phyloP scores from a whole-genome alignment of 805 yeast species.

The Debaryomyces prosopidis region DNA sequence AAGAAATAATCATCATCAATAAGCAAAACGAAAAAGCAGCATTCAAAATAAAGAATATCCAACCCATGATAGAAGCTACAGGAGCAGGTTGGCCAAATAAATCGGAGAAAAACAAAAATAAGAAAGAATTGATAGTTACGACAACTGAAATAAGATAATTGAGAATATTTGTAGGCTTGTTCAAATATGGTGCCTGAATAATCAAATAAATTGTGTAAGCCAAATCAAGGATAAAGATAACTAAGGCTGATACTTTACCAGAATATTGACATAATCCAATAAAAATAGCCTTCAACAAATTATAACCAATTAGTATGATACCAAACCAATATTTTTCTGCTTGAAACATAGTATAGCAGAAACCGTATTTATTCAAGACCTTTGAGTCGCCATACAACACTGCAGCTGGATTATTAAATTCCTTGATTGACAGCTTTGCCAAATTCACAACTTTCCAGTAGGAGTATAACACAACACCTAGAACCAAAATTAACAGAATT shows the following conservation, averaged over 20 bases:
- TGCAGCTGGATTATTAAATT: slow-evolving; percentile 82
- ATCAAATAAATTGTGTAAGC: slow-evolving; percentile 65
- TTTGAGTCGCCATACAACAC: slow-evolving; percentile 75
- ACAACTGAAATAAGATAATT: slow-evolving; percentile 74
- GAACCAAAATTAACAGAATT: slow-evolving; percentile 61
- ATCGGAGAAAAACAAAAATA: slow-evolving; percentile 83
- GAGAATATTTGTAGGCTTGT: slow-evolving; percentile 76
- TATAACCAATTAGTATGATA: slow-evolving; percentile 57
- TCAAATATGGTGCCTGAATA: slow-evolving; percentile 71
- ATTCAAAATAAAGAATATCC: slow-evolving; percentile 84
- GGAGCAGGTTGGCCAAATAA: slow-evolving; percentile 77
- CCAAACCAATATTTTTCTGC: slow-evolving; percentile 87
- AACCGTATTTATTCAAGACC: slow-evolving; percentile 79
- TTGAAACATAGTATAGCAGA: slow-evolving; percentile 84
- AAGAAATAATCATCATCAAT: slow-evolving; percentile 67
- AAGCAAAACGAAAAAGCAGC: slow-evolving; percentile 84
- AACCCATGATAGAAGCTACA: slow-evolving; percentile 86
- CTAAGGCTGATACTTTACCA: slow-evolving; percentile 80
- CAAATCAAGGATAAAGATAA: slow-evolving; percentile 73
- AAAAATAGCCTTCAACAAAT: slow-evolving; percentile 66
- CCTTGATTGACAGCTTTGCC: slow-evolving; percentile 60
- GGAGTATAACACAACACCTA: slow-evolving; percentile 64
- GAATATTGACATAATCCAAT: slow-evolving; percentile 77
- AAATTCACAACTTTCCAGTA: slow-evolving; percentile 60
- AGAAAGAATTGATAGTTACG: slow-evolving; percentile 73